Percentiles rank a stretch among this genome's conserved stretches.
Evolutionary conservation across 1,139 yeast species (phyloP).

Genomic region (Hyphopichia pseudoburtonii): DNA sequence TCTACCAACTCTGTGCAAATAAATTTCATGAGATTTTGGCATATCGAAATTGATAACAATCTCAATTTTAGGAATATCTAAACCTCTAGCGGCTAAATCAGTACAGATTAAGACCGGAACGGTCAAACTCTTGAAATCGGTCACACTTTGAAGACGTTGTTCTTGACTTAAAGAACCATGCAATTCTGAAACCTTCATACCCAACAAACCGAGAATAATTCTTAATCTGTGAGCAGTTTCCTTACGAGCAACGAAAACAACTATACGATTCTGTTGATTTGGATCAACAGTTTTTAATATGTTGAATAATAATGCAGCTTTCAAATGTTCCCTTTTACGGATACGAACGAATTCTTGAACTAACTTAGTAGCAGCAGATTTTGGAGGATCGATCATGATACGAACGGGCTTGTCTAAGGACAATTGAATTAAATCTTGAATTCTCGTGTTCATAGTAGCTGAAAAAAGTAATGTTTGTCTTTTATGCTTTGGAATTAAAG

Average conservation of each 20-base stretch:
- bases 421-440: constrained; percentile 82
- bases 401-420: constrained; percentile 88
- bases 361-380: constrained; percentile 83
- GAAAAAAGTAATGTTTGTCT: constrained; percentile 93
- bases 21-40: constrained; percentile 90
- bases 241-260: constrained; percentile 88
- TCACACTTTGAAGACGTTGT: constrained; percentile 84
- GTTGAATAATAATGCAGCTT: constrained; percentile 78
- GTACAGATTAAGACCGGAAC: constrained; percentile 93
- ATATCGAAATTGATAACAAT: constrained; percentile 91
- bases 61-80: constrained; percentile 97
- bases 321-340: constrained; percentile 80
- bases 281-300: constrained; percentile 67
- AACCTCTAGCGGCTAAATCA: constrained; percentile 98
- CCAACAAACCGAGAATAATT: constrained; percentile 80
- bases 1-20: constrained; percentile 97
- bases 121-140: constrained; percentile 73
- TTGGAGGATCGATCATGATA: constrained; percentile 95
- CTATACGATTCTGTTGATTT: constrained; percentile 64
- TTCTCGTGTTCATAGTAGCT: constrained; percentile 95
- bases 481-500: constrained; percentile 76
- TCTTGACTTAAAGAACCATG: constrained; percentile 96
- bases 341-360: constrained; percentile 92
- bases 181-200: constrained; percentile 85
- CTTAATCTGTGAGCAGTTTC: constrained; percentile 87